Conservation (phyloP, 345 rosid genomes). For the Populus nigra region DNA sequence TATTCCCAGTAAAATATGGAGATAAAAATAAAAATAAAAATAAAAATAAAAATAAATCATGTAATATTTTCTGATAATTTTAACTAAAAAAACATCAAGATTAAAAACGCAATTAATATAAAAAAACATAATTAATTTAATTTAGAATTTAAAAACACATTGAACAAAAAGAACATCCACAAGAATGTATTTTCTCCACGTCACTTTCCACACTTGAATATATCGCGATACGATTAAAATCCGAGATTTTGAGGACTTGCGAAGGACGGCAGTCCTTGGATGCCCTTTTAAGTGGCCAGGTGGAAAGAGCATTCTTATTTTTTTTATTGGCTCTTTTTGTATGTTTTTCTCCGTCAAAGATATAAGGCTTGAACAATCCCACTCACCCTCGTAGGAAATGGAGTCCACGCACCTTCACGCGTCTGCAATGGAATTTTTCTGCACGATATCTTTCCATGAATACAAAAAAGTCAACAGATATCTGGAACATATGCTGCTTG, state of each 20-base stretch:
- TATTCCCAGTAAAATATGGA: no score
- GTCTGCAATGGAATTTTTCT: neutral
- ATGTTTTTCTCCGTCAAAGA: neutral
- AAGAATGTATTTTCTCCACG: neutral
- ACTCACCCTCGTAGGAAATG: neutral
- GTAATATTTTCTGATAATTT: no score
- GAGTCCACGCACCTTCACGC: neutral
- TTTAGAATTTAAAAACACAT: no score
- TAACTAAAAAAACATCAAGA: no score
- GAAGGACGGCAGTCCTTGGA: slow-evolving; percentile 23
- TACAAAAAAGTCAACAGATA: no score
- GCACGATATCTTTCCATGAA: neutral
- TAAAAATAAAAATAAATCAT: no score
- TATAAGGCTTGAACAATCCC: neutral
- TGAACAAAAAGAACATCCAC: neutral
- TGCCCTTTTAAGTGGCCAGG: slow-evolving; percentile 26
- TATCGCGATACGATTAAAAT: slow-evolving; percentile 3
- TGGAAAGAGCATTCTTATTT: slow-evolving; percentile 17
- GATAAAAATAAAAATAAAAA: no score
- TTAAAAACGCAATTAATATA: no score
- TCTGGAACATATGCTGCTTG: no score
- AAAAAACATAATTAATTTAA: no score
- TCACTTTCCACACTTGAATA: neutral
- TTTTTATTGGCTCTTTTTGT: neutral
- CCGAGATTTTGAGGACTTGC: neutral